A percentile compares a stretch with the other conserved stretches of the same genome.
phyloP scores from a whole-genome alignment of 495 filamentous ascomycete genomes.

The Lasiosphaeria hispida region DNA sequence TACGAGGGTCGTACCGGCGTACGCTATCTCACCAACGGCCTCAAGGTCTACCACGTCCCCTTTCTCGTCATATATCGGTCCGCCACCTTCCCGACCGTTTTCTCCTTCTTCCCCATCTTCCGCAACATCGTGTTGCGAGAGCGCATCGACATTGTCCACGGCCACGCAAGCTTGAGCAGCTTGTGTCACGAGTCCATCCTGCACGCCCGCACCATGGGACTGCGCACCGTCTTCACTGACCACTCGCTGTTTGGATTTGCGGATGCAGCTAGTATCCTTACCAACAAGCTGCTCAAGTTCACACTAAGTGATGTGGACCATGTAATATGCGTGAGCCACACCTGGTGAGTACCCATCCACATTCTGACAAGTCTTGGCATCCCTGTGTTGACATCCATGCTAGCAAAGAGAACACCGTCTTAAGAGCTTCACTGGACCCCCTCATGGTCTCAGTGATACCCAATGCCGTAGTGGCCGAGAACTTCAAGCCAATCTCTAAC shows the following conservation, averaged over 20 bases:
- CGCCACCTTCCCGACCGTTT: constrained; percentile 93
- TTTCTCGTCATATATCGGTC: constrained; percentile 94
- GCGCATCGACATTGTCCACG: constrained; percentile 94
- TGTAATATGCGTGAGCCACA: constrained; percentile 97
- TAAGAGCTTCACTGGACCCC: constrained; percentile 90
- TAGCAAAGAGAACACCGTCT: constrained; percentile 97
- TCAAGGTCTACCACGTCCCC: constrained; percentile 97
- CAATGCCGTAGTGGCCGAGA: constrained; percentile 94
- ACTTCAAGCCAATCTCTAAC: constrained; percentile 71
- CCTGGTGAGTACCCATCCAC: constrained; percentile 62
- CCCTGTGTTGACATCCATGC: constrained; percentile 2
- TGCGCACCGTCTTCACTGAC: constrained; percentile 94
- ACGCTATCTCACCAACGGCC: constrained; percentile 95
- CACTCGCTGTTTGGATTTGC: constrained; percentile 98
- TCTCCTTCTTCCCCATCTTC: constrained; percentile 96
- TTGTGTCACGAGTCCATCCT: constrained; percentile 94
- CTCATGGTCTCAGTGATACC: constrained; percentile 97
- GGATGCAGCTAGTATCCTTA: constrained; percentile 91
- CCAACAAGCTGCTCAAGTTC: constrained; percentile 96
- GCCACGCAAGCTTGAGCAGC: constrained; percentile 86
- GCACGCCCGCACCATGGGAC: constrained; percentile 92
- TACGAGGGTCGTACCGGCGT: constrained; percentile 88
- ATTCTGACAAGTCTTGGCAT: not conserved
- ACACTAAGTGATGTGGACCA: constrained; percentile 95
- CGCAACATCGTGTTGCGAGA: constrained; percentile 93